Evolutionary conservation across 768 basidiomycete genomes (phyloP), one percentile per base, ranked within the genome.

Genomic region (Panaeolus cyanescens): DNA sequence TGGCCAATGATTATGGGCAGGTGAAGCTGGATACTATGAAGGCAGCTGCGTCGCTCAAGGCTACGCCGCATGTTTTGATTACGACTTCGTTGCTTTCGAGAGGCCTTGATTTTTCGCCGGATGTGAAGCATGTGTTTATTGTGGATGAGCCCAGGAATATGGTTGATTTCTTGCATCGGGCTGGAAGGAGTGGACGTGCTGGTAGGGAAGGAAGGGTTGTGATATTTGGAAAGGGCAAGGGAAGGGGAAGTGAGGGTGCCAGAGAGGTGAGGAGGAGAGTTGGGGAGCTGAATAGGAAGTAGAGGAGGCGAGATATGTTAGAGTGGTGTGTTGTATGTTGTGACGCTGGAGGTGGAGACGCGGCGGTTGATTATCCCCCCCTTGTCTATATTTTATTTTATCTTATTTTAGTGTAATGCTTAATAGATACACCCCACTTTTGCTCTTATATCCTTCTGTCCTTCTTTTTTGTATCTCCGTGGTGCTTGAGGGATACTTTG

Each of bases 61-160:
- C 75, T 6, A 73, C 74, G 0, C 86, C 90, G 15, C 85, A 85
- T 59, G 88, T 96, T 36, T 79, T 97, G 67, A 82, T 96, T 58
- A 96, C 95, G 32, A 97, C 95, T 0, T 96, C 94, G 5, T 80
- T 97, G 32, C 87, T 97, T 28, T 94, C 93, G 9, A 85, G 95
- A 19, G 95, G 95, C 1, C 83, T 96, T 1, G 95, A 97, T 72
- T 97, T 97, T 68, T 79, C 87, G 13, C 88, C 93, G 0, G 77
- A 77, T 4, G 85, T 96, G 65, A 82, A 83, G 63, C 87, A 95
- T 67, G 91, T 96, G 2, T 90, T 97, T 72, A 89, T 96, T 64
- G 82, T 92, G 22, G 95, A 96, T 66, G 86, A 91, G 68, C 95
- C 95, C 19, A 79, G 91, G 65, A 96, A 94, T 71, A 91, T 91